Evolutionary conservation across 345 rosid genomes (phyloP).

Genomic region (Cochlearia excelsa): DNA sequence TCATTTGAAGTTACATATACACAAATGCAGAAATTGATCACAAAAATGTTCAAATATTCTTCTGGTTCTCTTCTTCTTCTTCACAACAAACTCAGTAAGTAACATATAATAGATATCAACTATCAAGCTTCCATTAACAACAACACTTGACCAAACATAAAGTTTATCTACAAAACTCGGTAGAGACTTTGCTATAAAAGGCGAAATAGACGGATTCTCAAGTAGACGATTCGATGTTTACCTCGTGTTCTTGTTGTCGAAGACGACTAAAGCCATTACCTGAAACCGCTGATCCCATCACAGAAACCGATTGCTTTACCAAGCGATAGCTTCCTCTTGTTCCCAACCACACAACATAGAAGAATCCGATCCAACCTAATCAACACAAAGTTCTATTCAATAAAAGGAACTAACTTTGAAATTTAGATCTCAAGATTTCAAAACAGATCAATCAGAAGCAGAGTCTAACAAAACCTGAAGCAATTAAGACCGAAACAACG

Average conservation of each 20-base stretch:
- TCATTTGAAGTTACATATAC: constrained; percentile 20
- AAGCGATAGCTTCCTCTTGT: constrained; percentile 53
- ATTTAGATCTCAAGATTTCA: constrained; percentile 12
- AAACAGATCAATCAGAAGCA: constrained; percentile 17
- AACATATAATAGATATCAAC: background rate
- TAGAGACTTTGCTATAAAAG: background rate
- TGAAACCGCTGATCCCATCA: constrained; percentile 62
- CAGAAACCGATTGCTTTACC: constrained; percentile 54
- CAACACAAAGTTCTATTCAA: constrained; percentile 21
- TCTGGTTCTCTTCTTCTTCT: constrained; percentile 15
- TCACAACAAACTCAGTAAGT: constrained; percentile 15
- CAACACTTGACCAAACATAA: constrained; percentile 23
- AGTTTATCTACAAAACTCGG: constrained; percentile 23
- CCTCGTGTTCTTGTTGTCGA: constrained; percentile 29
- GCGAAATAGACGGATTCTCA: constrained; percentile 7
- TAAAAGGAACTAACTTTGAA: constrained; percentile 6
- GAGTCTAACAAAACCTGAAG: constrained; percentile 51
- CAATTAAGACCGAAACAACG: constrained; percentile 49
- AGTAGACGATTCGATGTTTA: constrained; percentile 16
- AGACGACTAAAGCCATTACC: constrained; percentile 42
- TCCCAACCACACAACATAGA: constrained; percentile 68
- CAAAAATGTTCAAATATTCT: constrained; percentile 5
- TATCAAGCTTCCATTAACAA: constrained; percentile 17
- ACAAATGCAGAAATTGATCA: constrained; percentile 13
- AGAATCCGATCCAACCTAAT: constrained; percentile 89